Percentiles rank a stretch among this genome's conserved stretches.
phyloP scores from a whole-genome alignment of 768 basidiomycete genomes.

The Leccinum uliginosum region DNA sequence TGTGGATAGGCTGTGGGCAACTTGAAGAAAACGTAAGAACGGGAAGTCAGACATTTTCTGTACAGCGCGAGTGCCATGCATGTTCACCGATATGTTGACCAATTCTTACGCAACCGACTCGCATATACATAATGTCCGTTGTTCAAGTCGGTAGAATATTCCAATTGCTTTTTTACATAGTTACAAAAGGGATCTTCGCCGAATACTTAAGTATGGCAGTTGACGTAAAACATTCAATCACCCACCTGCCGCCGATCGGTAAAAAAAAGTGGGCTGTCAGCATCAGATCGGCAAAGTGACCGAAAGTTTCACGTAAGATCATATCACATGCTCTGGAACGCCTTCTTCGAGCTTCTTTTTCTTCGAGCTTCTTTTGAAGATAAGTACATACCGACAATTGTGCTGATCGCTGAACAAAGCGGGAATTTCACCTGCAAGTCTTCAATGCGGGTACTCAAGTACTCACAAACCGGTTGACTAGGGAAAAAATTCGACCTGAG shows the following conservation, averaged over 20 bases:
- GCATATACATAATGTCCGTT: slow-evolving; percentile 95
- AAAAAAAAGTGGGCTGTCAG: too few species aligned
- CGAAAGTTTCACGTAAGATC: slow-evolving; percentile 98
- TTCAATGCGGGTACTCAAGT: slow-evolving; percentile 92
- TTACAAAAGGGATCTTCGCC: slow-evolving; percentile 92
- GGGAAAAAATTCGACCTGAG: background rate
- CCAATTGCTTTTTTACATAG: slow-evolving; percentile 95
- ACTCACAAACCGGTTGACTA: slow-evolving; percentile 97
- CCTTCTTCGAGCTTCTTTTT: slow-evolving; percentile 98
- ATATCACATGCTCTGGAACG: slow-evolving; percentile 93
- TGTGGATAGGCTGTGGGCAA: slow-evolving; percentile 83
- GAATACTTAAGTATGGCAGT: slow-evolving; percentile 1
- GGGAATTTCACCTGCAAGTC: slow-evolving; percentile 95
- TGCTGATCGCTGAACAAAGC: slow-evolving; percentile 97
- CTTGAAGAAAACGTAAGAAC: slow-evolving; percentile 8
- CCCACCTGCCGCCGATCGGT: slow-evolving; percentile 90
- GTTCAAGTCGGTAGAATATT: slow-evolving; percentile 97
- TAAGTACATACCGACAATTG: slow-evolving; percentile 97
- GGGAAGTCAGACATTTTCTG: slow-evolving; percentile 99
- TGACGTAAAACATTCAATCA: slow-evolving; percentile 6
- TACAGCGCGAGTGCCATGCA: slow-evolving; percentile 99
- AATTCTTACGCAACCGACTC: slow-evolving; percentile 97
- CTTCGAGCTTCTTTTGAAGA: too few species aligned
- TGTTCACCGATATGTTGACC: slow-evolving; percentile 97
- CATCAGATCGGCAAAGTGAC: slow-evolving; percentile 97